Evolutionary conservation across 306 rosid genomes (phyloP).

Genomic region (Cicer pinnatifidum): DNA sequence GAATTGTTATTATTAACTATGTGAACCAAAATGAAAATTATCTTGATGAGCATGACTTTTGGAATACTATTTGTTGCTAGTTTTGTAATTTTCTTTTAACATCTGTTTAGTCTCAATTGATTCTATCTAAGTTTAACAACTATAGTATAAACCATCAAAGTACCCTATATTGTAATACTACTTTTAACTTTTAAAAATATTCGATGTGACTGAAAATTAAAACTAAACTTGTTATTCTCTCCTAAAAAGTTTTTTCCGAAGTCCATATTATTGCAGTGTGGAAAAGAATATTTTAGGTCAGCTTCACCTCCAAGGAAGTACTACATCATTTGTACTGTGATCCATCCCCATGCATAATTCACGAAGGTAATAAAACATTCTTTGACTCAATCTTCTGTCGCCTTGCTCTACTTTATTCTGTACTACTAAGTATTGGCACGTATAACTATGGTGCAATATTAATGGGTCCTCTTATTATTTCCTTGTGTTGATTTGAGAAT

Average conservation of each 20-base stretch:
- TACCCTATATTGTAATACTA: background rate
- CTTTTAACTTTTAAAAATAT: background rate
- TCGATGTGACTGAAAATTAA: background rate
- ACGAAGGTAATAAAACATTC: constrained; percentile 19
- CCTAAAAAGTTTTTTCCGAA: constrained; percentile 4
- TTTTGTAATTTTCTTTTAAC: background rate
- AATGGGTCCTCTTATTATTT: background rate
- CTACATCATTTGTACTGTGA: background rate
- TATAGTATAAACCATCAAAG: background rate
- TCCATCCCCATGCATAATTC: background rate
- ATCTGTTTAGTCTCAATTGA: background rate
- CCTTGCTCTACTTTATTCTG: background rate
- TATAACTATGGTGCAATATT: background rate
- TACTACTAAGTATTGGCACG: background rate
- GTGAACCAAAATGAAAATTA: background rate
- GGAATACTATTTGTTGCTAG: background rate
- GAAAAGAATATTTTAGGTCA: background rate
- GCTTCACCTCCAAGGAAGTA: background rate
- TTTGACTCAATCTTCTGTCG: constrained; percentile 29
- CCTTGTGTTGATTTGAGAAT: constrained; percentile 2
- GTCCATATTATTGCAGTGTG: constrained; percentile 14
- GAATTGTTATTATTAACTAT: too few relatives aligned
- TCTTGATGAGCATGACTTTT: background rate
- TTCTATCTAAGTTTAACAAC: background rate
- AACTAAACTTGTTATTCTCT: background rate